These are phyloP conservation scores for Phylloporus sp. DNA, from an alignment of 768 basidiomycete genomes.

Conservation along the genomic window DNA sequence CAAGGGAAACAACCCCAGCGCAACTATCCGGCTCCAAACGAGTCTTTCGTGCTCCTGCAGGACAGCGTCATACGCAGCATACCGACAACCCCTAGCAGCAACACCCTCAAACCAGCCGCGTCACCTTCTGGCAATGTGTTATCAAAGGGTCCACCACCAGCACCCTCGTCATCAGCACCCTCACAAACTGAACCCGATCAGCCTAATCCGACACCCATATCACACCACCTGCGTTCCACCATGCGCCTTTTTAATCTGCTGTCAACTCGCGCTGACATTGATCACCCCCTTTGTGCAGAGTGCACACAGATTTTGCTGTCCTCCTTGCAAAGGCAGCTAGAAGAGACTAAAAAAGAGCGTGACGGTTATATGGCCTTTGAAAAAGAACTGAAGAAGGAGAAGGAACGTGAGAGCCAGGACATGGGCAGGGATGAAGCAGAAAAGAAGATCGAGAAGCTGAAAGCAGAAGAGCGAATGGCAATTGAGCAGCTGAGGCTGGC, in stretches of 20 bases:
- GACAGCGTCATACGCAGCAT: constrained; percentile 76
- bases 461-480: constrained; percentile 61
- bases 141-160: constrained; percentile 24
- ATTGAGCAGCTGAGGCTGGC: constrained; percentile 72
- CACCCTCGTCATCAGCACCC: constrained; percentile 24
- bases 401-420: constrained; percentile 64
- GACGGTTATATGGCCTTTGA: constrained; percentile 95
- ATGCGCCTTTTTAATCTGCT: constrained; percentile 72
- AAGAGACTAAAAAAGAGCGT: constrained; percentile 87
- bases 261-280: constrained; percentile 73
- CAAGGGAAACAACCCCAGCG: constrained; percentile 61
- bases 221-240: constrained; percentile 74
- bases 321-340: constrained; percentile 73
- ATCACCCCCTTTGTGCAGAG: constrained; percentile 93
- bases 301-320: constrained; percentile 82
- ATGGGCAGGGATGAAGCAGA: constrained; percentile 62
- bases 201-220: constrained; percentile 66
- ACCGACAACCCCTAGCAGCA: constrained; percentile 47
- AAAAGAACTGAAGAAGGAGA: constrained; percentile 78
- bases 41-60: constrained; percentile 89
- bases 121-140: constrained; percentile 33
- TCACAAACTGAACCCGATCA: constrained; percentile 48
- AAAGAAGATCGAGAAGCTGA: constrained; percentile 69
- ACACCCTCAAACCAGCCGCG: constrained; percentile 41
- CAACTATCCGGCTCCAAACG: constrained; percentile 57